phyloP scores from a whole-genome alignment of 2,329 filamentous ascomycete genomes.

The Aspergillus hortae region DNA sequence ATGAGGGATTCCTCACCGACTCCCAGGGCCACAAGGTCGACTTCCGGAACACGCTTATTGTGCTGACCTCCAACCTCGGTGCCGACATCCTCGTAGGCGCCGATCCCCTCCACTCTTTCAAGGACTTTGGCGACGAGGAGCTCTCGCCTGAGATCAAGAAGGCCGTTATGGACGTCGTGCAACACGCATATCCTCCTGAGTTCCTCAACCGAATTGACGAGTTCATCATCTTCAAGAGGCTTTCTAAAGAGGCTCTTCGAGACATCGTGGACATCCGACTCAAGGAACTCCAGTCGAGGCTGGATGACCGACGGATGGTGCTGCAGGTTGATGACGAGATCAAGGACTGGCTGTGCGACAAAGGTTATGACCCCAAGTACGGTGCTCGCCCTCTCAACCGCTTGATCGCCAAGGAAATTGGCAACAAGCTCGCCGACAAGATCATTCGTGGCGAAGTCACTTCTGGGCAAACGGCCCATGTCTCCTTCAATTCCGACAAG shows the following conservation, averaged over 20 bases:
- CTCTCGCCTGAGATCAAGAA: conserved; percentile 70
- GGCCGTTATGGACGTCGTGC: conserved; percentile 85
- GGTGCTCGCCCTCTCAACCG: conserved; percentile 88
- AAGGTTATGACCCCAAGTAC: conserved; percentile 86
- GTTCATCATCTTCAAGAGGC: conserved; percentile 91
- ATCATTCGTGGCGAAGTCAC: conserved; percentile 84
- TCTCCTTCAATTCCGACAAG: conserved; percentile 63
- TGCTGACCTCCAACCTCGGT: conserved; percentile 91
- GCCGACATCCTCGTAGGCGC: conserved; percentile 83
- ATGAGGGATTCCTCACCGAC: conserved; percentile 94
- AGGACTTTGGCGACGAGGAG: conserved; percentile 61
- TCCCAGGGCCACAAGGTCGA: conserved; percentile 95
- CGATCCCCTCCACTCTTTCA: conserved; percentile 62
- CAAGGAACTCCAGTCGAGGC: conserved; percentile 73
- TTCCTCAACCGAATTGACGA: conserved; percentile 97
- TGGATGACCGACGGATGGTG: conserved; percentile 80
- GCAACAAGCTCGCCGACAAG: conserved; percentile 82
- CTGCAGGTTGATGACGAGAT: conserved; percentile 69
- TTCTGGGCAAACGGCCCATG: conserved; percentile 68
- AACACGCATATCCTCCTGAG: conserved; percentile 73
- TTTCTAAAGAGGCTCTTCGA: conserved; percentile 71
- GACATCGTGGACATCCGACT: conserved; percentile 94
- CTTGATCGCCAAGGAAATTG: conserved; percentile 84
- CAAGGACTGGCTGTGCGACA: conserved; percentile 81
- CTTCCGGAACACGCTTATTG: conserved; percentile 94